Conservation (phyloP, 805 yeast genomes). For the Clavispora vitiphila region DNA sequence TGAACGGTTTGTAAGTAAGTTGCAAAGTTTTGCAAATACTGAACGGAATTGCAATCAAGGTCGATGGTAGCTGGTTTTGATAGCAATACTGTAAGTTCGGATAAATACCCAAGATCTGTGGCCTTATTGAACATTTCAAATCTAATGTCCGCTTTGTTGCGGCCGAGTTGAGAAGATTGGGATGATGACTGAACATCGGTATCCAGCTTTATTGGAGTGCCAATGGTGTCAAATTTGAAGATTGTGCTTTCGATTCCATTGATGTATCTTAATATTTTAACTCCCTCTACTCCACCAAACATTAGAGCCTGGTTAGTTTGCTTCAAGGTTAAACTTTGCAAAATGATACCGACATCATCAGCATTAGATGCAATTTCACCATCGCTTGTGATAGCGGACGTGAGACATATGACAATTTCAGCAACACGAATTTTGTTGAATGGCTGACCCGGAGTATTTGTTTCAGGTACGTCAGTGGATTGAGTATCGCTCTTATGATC, state of each 20-base stretch:
- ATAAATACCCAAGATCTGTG: conserved; percentile 5
- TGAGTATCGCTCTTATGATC: conserved; percentile 2
- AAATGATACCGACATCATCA: conserved; percentile 22
- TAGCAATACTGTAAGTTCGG: conserved; percentile 37
- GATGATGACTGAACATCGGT: not conserved
- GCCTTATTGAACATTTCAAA: conserved; percentile 40
- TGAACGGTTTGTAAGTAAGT: conserved; percentile 20
- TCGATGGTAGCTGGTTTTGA: conserved; percentile 35
- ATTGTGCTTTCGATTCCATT: conserved; percentile 19
- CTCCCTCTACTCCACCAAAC: conserved; percentile 44
- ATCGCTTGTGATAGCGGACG: conserved; percentile 37
- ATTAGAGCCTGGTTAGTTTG: conserved; percentile 38
- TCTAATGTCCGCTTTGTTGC: conserved; percentile 43
- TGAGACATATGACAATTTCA: conserved; percentile 37
- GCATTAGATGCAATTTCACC: conserved; percentile 40
- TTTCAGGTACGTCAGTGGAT: conserved; percentile 7
- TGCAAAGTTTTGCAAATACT: conserved; percentile 23
- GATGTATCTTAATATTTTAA: conserved; percentile 21
- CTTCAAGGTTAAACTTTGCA: conserved; percentile 31
- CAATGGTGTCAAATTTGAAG: conserved; percentile 18
- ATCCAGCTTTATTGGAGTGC: not conserved
- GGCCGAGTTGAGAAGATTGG: not conserved
- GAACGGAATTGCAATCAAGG: conserved; percentile 19
- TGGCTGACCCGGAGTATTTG: conserved; percentile 15
- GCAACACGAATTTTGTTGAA: conserved; percentile 37